phyloP scores from a whole-genome alignment of 768 basidiomycete genomes.

The Termitomyces sp. region DNA sequence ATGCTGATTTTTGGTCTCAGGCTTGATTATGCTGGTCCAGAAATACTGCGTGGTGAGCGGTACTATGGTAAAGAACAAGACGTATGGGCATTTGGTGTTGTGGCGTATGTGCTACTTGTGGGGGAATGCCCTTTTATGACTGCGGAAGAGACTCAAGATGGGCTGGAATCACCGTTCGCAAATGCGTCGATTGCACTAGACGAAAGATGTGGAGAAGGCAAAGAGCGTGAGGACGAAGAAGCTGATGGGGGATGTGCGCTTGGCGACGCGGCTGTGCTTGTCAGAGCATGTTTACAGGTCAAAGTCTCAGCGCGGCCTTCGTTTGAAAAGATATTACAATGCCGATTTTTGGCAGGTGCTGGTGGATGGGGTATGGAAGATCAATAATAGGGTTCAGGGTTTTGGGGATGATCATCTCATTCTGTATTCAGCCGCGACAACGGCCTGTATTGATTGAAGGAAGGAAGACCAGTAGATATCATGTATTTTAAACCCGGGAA shows the following conservation, averaged over 20 bases:
- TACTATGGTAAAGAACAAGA: constrained; percentile 97
- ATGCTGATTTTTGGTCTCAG: constrained; percentile 30
- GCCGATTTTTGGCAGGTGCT: constrained; percentile 73
- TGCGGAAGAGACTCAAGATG: constrained; percentile 86
- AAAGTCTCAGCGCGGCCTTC: constrained; percentile 74
- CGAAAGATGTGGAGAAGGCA: constrained; percentile 73
- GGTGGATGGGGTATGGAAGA: constrained; percentile 62
- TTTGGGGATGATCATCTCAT: constrained; percentile 4
- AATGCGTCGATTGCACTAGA: constrained; percentile 73
- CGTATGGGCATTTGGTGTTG: constrained; percentile 97
- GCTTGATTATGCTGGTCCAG: constrained; percentile 92
- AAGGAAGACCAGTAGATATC: constrained; percentile 1
- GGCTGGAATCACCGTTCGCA: constrained; percentile 70
- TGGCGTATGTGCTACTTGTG: constrained; percentile 89
- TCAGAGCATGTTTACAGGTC: constrained; percentile 80
- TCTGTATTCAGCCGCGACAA: constrained; percentile 6
- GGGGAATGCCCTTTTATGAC: constrained; percentile 93
- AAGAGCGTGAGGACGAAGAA: constrained; percentile 71
- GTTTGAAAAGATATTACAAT: constrained; percentile 76
- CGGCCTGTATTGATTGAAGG: not conserved
- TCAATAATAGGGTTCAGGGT: constrained; percentile 14
- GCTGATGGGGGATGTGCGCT: constrained; percentile 78
- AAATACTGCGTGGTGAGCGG: constrained; percentile 90
- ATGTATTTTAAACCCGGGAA: constrained; percentile 7
- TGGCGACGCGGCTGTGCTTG: constrained; percentile 80